Evolutionary conservation across 495 filamentous ascomycete genomes (phyloP), one percentile per base, ranked within the genome.

Genomic region (Geoglossum glabrum): DNA sequence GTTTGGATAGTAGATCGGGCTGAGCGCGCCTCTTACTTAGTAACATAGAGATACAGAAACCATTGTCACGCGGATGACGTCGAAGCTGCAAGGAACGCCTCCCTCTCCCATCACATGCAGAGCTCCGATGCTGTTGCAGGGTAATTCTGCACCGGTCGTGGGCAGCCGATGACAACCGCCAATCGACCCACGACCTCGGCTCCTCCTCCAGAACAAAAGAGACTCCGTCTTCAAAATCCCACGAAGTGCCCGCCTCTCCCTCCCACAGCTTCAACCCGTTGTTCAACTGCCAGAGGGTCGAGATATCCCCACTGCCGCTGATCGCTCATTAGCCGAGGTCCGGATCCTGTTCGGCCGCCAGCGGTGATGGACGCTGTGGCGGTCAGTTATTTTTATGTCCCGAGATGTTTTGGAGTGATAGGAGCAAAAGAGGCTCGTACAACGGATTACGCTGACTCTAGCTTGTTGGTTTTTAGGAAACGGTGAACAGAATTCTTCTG

Each of bases 401-500:
- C 11, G 4, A 40, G 11, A 40, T 19, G 10, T 45, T 45, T 45
- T 45, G 19, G 1, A 45, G 40, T 9, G 36, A 8, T 40, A 11
- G 11, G 5, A 34, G 31, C 31, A 2, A 2, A 15, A 17, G 9
- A 17, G 13, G 13, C 8, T 45, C 5, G 10, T 45, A 21, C 17
- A 45, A 2, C 4, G 28, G 25, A 52, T 2, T 52, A 26, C 28
- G 49, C 49, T 52, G 49, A 52, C 49, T 11, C 19, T n/a, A 49
- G 43, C 3, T 31, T 1, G 13, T 1, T 27, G 30, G 31, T 4
- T 26, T 52, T 1, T 49, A 60, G 54, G 8, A 19, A 27, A 36
- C 59, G 5, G 31, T 83, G 60, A 83, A 93, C 68, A 72, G 75
- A 56, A 73, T 90, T 51, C 71, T 95, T 59, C 81, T 90, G 38